These are phyloP conservation scores for Neonectria neomacrospora DNA, from an alignment of 2,329 filamentous ascomycete genomes.

Conservation along the genomic window DNA sequence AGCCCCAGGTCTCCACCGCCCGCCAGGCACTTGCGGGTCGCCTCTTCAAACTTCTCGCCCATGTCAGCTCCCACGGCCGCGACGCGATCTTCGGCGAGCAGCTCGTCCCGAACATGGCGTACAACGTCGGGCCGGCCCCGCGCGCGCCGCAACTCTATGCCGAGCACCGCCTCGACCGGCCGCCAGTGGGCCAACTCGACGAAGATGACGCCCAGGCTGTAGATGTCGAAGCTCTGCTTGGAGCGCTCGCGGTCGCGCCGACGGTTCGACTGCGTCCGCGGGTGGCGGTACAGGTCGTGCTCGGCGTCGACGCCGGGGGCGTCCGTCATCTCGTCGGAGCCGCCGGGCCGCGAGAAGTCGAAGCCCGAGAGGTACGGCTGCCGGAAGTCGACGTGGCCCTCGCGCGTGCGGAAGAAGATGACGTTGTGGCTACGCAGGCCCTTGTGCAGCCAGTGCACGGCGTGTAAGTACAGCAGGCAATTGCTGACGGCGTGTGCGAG, in stretches of 20 bases:
- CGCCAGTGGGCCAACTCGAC: constrained; percentile 66
- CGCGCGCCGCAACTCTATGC: constrained; percentile 50
- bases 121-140: constrained; percentile 53
- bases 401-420: constrained; percentile 57
- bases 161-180: constrained; percentile 56
- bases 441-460: constrained; percentile 69
- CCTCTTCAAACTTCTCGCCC: constrained; percentile 54
- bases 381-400: constrained; percentile 50
- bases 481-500: constrained; percentile 64
- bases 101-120: constrained; percentile 48
- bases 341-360: constrained; percentile 64
- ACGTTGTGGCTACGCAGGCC: constrained; percentile 65
- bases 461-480: constrained; percentile 65
- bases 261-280: constrained; percentile 52
- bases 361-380: constrained; percentile 63
- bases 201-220: constrained; percentile 63
- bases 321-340: constrained; percentile 62
- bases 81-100: constrained; percentile 47
- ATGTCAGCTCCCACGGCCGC: constrained; percentile 51
- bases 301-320: constrained; percentile 56
- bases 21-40: constrained; percentile 50
- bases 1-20: constrained; percentile 53
- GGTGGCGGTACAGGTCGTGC: constrained; percentile 64
- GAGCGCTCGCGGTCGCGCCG: constrained; percentile 50
- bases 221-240: constrained; percentile 63